Base-by-base conservation (phyloP, 768 basidiomycete genomes). In the Naganishia kalamii region DNA sequence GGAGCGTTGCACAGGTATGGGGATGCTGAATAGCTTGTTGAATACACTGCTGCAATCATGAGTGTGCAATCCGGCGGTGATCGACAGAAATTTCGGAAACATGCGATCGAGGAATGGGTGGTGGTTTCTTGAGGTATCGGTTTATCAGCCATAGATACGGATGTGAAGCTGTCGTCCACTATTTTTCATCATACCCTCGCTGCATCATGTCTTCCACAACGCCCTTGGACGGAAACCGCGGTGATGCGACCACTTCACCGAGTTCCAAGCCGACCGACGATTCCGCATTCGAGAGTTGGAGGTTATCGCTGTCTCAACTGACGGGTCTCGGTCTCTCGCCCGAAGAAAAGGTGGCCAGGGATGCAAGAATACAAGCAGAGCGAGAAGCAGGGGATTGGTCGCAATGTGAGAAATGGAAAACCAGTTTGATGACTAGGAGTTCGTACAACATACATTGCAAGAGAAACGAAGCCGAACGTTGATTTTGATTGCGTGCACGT, bases 351-450 rank as follows among this genome's bases (percentile, higher is more conserved):
- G 62, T 63, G 8, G 65, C 57, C 21, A 65, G 78, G 44, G 69
- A 72, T 25, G 49, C 65, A 77, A 29, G 69, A 67, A 57, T 77
- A 70, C 65, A 76, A 73, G 44, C 71, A 74, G 54, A 79, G 74
- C 74, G 74, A 71, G 60, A 74, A 72, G 75, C 80, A 77, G 70
- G 66, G 30, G 68, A 81, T 75, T 75, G 78, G 79, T 71, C 80
- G 60, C 32, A 66, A 48, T 91, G 89, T 76, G 87, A 90, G 75
- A 83, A 84, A 78, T 85, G 83, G 80, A 89, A 88, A 75, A 78
- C 79, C 41, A 84, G 86, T 60, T 77, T 90, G 41, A 83, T 88
- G 81, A 80, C 84, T 63, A 84, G 82, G 73, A 89, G 89, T 89
- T 67, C 68, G 87, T 82, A 33, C 27, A 51, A 3, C 37, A 29